Base-by-base conservation (phyloP, 2,329 filamentous ascomycete species). In the Drechslerella dactyloides region DNA sequence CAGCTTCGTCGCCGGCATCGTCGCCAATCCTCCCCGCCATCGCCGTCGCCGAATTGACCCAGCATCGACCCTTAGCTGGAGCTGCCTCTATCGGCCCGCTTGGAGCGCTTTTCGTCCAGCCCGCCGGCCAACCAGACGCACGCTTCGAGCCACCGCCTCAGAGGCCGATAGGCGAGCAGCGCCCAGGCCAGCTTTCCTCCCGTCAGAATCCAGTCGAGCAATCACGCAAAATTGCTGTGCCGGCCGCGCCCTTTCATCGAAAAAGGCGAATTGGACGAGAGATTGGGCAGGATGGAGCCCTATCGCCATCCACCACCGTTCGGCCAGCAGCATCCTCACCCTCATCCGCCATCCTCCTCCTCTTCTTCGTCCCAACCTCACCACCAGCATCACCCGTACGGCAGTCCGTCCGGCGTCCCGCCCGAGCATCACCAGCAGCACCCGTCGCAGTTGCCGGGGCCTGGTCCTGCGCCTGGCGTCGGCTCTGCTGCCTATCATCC, bases 51-150 rank as follows among this genome's bases (percentile, higher is more conserved):
- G 33, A 13, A 42, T 13, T 42, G n/a, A 13, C 37, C n/a, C n/a
- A n/a, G n/a, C n/a, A 15, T 15, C 13, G 15, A 6, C 11, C n/a
- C 23, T 19, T 23, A n/a, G n/a, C n/a, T n/a, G n/a, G 27, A 33
- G 27, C 27, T 33, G 27, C 27, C 27, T 33, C 37, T 42, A 42
- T 13, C 3, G 13, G 37, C 37, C 37, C 37, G 37, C 37, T 33
- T 33, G n/a, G n/a, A n/a, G n/a, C n/a, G n/a, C n/a, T n/a, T n/a
- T n/a, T n/a, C n/a, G n/a, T n/a, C n/a, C n/a, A 60, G 44, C 37
- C 55, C 61, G 61, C 53, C 69, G 62, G 61, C 57, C 57, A 74
- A 46, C 58, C 70, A 64, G 54, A n/a, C 48, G 27, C 27, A 8
- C 3, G 27, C 27, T 33, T 8, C 3, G 27, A 52, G 27, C 21